phyloP scores from a whole-genome alignment of 352 stramenopile species.

The Phytophthora meadii region DNA sequence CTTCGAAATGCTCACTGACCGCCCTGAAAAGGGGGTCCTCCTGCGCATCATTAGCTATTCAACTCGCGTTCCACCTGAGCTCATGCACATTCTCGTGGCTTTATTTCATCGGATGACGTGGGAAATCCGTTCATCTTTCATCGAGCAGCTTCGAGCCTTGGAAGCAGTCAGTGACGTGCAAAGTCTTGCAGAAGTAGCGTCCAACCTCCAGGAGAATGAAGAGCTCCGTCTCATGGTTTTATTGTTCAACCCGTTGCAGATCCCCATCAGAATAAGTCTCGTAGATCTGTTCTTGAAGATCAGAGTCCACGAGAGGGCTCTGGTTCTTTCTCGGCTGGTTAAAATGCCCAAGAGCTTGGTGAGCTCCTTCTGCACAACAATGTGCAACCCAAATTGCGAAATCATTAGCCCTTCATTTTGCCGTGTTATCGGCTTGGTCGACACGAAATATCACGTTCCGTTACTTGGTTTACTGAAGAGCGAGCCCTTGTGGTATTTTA shows the following conservation, averaged over 20 bases:
- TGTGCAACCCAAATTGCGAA: conserved; percentile 40
- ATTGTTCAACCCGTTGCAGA: conserved; percentile 51
- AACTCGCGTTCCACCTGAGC: conserved; percentile 38
- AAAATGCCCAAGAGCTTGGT: conserved; percentile 56
- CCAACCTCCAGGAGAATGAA: conserved; percentile 41
- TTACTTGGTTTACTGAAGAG: conserved; percentile 51
- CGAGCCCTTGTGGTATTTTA: conserved; percentile 56
- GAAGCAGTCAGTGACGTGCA: conserved; percentile 45
- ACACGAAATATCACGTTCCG: conserved; percentile 43
- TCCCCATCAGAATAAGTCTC: conserved; percentile 47
- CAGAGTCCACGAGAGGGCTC: conserved; percentile 25
- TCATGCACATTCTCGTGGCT: conserved; percentile 55
- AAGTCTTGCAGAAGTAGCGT: conserved; percentile 43
- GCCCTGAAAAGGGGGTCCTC: conserved; percentile 62
- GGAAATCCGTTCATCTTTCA: conserved; percentile 57
- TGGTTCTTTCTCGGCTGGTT: conserved; percentile 35
- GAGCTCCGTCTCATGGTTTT: conserved; percentile 48
- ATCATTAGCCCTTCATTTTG: conserved; percentile 47
- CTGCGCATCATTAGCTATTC: conserved; percentile 68
- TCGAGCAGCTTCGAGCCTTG: conserved; percentile 68
- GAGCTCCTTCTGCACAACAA: conserved; percentile 35
- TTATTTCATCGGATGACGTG: conserved; percentile 60
- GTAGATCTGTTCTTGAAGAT: conserved; percentile 42
- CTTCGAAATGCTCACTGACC: conserved; percentile 50
- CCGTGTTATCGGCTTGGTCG: conserved; percentile 50